phyloP scores from a whole-genome alignment of 495 filamentous ascomycete genomes.

The Hamigera avellanea region DNA sequence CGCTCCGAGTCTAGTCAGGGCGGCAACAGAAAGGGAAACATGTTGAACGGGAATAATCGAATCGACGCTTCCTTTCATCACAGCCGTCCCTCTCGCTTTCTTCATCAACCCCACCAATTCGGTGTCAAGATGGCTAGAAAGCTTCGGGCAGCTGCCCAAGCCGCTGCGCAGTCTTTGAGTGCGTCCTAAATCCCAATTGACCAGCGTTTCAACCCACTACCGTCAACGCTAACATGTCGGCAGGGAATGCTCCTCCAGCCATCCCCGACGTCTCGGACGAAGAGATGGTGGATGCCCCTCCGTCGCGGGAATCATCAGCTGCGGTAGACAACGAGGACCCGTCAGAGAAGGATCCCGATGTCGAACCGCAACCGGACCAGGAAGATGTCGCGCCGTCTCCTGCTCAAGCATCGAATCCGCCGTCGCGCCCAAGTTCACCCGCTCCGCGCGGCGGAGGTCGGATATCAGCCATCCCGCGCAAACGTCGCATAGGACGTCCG shows the following conservation, averaged over 20 bases:
- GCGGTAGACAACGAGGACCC: conserved; percentile 18
- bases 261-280: conserved; percentile 36
- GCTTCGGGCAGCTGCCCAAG: conserved; percentile 36
- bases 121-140: conserved; percentile 34
- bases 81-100: background rate
- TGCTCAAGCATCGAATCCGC: conserved; percentile 25
- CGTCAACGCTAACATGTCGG: conserved; percentile 2
- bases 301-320: conserved; percentile 25
- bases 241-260: conserved; percentile 34
- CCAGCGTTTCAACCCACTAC: background rate
- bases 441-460: conserved; percentile 21
- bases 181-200: conserved; percentile 3
- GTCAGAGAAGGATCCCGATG: conserved; percentile 9
- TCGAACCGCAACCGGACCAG: conserved; percentile 21
- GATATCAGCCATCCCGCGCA: conserved; percentile 49
- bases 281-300: conserved; percentile 33
- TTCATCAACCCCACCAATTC: conserved; percentile 5
- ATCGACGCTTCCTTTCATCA: background rate
- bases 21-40: no score
- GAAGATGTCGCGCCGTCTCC: conserved; percentile 22
- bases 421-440: conserved; percentile 22
- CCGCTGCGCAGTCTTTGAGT: conserved; percentile 39
- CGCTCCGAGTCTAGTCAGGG: no score
- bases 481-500: conserved; percentile 72
- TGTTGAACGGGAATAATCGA: no score